Percentiles rank a stretch among this genome's conserved stretches.
Evolutionary conservation across 208 protist genomes (phyloP).

Genomic region (Borovskyia barvae): DNA sequence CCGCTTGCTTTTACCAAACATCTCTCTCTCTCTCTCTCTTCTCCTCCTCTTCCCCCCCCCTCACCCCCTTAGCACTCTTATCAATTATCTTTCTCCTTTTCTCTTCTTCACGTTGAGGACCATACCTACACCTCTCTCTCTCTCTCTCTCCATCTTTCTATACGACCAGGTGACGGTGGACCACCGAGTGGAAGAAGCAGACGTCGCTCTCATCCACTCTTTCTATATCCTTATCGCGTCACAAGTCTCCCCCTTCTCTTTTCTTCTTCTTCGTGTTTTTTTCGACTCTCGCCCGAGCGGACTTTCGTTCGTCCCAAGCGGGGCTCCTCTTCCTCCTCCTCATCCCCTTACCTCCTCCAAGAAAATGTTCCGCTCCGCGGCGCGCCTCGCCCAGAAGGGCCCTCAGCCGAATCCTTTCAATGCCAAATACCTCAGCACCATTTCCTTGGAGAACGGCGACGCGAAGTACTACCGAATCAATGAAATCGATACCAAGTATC

Average conservation of each 20-base stretch:
- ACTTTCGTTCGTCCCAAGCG: slow-evolving; percentile 2
- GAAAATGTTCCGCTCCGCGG: slow-evolving; percentile 57
- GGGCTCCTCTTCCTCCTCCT: slow-evolving; percentile 5
- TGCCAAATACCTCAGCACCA: slow-evolving; percentile 59
- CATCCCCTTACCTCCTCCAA: background rate
- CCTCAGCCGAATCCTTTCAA: slow-evolving; percentile 73
- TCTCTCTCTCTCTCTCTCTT: slow-evolving; percentile 7
- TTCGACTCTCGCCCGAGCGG: slow-evolving; percentile 3
- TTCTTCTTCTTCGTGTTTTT: background rate
- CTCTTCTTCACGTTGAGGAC: background rate
- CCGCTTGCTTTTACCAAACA: too few relatives aligned
- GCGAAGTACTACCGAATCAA: slow-evolving; percentile 85
- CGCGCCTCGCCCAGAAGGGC: slow-evolving; percentile 27
- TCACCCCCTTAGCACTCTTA: background rate
- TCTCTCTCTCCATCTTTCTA: too few relatives aligned
- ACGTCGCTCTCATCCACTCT: too few relatives aligned
- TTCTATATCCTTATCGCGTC: too few relatives aligned
- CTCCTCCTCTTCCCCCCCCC: background rate
- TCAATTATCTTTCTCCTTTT: slow-evolving; percentile 15
- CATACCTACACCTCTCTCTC: too few relatives aligned
- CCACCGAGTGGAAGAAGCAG: too few relatives aligned
- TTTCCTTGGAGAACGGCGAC: slow-evolving; percentile 47
- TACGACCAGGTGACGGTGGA: too few relatives aligned
- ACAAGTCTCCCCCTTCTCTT: too few relatives aligned
- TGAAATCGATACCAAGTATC: slow-evolving; percentile 78